Conservation (phyloP, 2,329 filamentous ascomycete species). For the Talaromyces atroroseus region DNA sequence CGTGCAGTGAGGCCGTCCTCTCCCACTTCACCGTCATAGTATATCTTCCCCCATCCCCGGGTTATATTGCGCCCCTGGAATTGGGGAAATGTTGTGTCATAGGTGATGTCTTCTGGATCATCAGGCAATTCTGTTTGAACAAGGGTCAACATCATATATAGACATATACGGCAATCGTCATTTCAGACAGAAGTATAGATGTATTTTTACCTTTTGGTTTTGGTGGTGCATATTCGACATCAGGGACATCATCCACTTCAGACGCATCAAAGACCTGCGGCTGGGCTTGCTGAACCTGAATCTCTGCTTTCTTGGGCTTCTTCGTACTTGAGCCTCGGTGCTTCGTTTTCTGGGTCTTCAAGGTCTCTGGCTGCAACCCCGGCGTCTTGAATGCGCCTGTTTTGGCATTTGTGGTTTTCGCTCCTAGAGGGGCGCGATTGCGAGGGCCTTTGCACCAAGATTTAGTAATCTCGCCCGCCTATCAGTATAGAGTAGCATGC, state of each 20-base stretch:
- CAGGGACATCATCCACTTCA: slow-evolving; percentile 56
- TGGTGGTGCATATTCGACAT: slow-evolving; percentile 87
- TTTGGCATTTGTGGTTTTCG: slow-evolving; percentile 96
- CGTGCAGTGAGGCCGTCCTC: slow-evolving; percentile 58
- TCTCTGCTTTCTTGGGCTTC: slow-evolving; percentile 53
- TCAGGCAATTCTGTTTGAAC: slow-evolving; percentile 42
- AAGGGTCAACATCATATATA: slow-evolving; percentile 40
- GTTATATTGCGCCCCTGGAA: slow-evolving; percentile 51
- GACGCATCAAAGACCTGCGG: slow-evolving; percentile 43
- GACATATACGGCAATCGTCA: background rate
- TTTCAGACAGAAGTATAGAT: slow-evolving; percentile 13
- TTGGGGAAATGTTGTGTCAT: slow-evolving; percentile 47
- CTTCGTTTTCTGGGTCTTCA: slow-evolving; percentile 59
- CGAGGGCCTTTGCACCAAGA: slow-evolving; percentile 50
- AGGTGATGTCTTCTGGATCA: slow-evolving; percentile 39
- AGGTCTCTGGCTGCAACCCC: slow-evolving; percentile 55
- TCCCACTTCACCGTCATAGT: slow-evolving; percentile 43
- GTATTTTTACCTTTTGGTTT: slow-evolving; percentile 49
- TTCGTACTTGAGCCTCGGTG: slow-evolving; percentile 56
- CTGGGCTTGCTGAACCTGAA: slow-evolving; percentile 42
- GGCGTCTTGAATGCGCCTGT: slow-evolving; percentile 61
- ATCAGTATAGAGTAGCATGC: slow-evolving; percentile 19
- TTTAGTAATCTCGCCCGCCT: background rate
- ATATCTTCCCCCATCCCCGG: slow-evolving; percentile 47
- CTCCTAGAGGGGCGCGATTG: slow-evolving; percentile 74